Evolutionary conservation across 108 stramenopile species (phyloP).

Genomic region (Nitzschia sp.): DNA sequence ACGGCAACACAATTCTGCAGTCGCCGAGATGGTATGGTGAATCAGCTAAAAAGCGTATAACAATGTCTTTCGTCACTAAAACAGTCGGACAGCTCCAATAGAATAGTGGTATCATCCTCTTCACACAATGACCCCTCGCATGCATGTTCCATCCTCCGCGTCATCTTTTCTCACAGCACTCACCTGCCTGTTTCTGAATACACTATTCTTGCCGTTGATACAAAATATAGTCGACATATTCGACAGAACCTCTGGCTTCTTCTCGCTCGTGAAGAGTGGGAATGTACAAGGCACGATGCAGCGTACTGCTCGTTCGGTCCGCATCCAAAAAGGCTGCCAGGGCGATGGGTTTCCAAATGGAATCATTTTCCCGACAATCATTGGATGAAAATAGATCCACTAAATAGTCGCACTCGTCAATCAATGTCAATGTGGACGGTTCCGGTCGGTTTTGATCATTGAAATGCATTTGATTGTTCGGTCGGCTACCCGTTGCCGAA

Average conservation of each 20-base stretch:
- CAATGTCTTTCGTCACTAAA: conserved; percentile 21
- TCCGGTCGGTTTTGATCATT: conserved; percentile 86
- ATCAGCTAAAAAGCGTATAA: conserved; percentile 31
- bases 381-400: conserved; percentile 59
- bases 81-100: conserved; percentile 43
- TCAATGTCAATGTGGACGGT: conserved; percentile 50
- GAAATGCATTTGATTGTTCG: conserved; percentile 47
- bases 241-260: neutral
- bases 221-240: conserved; percentile 21
- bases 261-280: conserved; percentile 43
- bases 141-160: no score
- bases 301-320: conserved; percentile 28
- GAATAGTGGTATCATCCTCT: conserved; percentile 24
- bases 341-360: conserved; percentile 31
- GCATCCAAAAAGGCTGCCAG: conserved; percentile 47
- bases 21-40: conserved; percentile 4
- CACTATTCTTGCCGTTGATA: conserved; percentile 5
- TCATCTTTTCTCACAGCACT: no score
- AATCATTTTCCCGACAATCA: conserved; percentile 26
- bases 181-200: no score
- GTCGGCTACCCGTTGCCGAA: conserved; percentile 50
- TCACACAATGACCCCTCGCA: no score
- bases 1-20: neutral
- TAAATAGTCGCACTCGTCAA: conserved; percentile 70
- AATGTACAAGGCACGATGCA: conserved; percentile 56